Conservation (phyloP, 192 early-diverging fungal genomes). For the Linnemannia schmuckeri region DNA sequence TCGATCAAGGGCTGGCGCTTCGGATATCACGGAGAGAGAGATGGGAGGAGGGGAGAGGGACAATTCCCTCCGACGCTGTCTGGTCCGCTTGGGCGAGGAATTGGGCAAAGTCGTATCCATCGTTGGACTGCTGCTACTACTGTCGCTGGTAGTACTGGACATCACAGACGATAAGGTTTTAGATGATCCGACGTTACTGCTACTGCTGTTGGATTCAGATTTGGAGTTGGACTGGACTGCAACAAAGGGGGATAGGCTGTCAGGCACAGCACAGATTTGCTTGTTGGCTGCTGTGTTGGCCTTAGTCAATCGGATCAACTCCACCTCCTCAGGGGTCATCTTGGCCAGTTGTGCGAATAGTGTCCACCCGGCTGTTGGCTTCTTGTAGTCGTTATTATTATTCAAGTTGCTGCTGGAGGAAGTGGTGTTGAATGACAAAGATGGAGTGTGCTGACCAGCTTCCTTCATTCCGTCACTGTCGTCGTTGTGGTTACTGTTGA, state of each 20-base stretch:
- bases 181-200: no score
- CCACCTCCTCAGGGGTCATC: slow-evolving; percentile 13
- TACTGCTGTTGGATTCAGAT: background rate
- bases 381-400: background rate
- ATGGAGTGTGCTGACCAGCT: background rate
- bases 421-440: background rate
- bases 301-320: slow-evolving; percentile 22
- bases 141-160: background rate
- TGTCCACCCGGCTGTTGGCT: background rate
- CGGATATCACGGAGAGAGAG: background rate
- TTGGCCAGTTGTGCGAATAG: slow-evolving; percentile 12
- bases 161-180: background rate
- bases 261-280: background rate
- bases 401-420: background rate
- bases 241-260: background rate
- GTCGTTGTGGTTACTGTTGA: background rate
- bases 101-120: background rate
- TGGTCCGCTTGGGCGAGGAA: background rate
- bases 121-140: background rate
- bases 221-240: background rate
- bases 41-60: background rate
- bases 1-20: background rate
- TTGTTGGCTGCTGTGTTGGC: slow-evolving; percentile 29
- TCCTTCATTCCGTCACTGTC: background rate
- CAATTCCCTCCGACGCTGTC: background rate